Percentiles rank a stretch among this genome's conserved stretches.
These are phyloP conservation scores for Fusarium brevicatenulatum DNA, from an alignment of 2,329 filamentous ascomycete genomes.

Conservation along the genomic window DNA sequence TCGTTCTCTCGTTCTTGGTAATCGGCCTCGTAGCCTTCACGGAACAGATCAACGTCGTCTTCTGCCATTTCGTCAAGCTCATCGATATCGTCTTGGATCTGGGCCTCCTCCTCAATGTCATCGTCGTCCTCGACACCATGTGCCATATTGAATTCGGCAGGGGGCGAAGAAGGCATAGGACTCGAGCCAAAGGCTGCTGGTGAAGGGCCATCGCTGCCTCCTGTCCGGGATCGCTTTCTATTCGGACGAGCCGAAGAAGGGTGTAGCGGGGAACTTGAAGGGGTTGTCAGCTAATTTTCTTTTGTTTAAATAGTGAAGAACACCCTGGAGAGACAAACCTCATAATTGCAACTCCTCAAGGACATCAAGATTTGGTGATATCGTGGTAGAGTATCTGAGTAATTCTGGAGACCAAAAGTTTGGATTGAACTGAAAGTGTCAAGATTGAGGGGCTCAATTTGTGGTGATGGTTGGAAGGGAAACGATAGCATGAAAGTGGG, in stretches of 20 bases:
- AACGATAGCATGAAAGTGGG: slow-evolving; percentile 31
- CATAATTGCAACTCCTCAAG: slow-evolving; percentile 18
- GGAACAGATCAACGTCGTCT: slow-evolving; percentile 82
- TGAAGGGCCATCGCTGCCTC: slow-evolving; percentile 62
- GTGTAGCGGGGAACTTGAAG: slow-evolving; percentile 79
- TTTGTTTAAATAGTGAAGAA: background rate
- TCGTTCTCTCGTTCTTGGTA: slow-evolving; percentile 75
- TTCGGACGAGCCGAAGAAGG: slow-evolving; percentile 72
- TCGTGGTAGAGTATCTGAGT: slow-evolving; percentile 6
- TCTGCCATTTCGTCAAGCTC: slow-evolving; percentile 85
- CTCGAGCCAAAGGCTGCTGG: slow-evolving; percentile 65
- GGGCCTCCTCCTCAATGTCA: slow-evolving; percentile 76
- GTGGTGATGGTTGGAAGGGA: slow-evolving; percentile 34
- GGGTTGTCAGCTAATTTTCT: slow-evolving; percentile 26
- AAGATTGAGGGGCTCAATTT: slow-evolving; percentile 40
- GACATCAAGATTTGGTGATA: slow-evolving; percentile 8
- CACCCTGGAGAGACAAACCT: slow-evolving; percentile 3
- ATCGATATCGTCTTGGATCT: slow-evolving; percentile 77
- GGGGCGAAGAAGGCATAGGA: slow-evolving; percentile 73
- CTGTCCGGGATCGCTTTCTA: slow-evolving; percentile 66
- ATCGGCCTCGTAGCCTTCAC: slow-evolving; percentile 76
- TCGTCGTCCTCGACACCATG: slow-evolving; percentile 77
- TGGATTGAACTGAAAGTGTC: slow-evolving; percentile 14
- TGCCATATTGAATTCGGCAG: slow-evolving; percentile 68
- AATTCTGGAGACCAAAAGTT: background rate